A percentile compares a stretch with the other conserved stretches of the same genome.
Conservation (phyloP, 371 early-diverging fungal species). For the Zychaea mexicana region DNA sequence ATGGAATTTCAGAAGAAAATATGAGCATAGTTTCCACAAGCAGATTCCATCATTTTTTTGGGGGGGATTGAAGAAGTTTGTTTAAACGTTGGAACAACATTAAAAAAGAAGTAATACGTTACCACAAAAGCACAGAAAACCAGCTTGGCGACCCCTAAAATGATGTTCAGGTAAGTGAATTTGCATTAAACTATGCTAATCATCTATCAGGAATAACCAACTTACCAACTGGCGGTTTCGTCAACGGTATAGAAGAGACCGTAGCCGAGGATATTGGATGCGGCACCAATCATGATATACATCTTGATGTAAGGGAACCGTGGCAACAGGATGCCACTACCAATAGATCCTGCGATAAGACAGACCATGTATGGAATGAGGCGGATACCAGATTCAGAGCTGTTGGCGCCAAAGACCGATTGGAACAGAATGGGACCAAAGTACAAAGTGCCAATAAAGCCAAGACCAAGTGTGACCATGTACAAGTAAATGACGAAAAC, state of each 20-base stretch:
- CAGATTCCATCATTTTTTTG: background rate
- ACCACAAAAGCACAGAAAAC: slow-evolving; percentile 42
- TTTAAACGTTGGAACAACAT: background rate
- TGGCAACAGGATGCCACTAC: slow-evolving; percentile 29
- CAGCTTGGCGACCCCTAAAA: slow-evolving; percentile 45
- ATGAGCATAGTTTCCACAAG: background rate
- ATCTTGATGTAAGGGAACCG: slow-evolving; percentile 29
- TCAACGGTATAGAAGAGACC: slow-evolving; percentile 43
- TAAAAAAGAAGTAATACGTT: background rate
- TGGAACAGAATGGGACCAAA: slow-evolving; percentile 70
- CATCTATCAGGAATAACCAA: too few relatives aligned
- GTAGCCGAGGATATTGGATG: slow-evolving; percentile 37
- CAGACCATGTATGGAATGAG: slow-evolving; percentile 47
- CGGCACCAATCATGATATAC: slow-evolving; percentile 31
- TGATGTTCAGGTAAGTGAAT: too few relatives aligned
- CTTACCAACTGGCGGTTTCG: slow-evolving; percentile 31
- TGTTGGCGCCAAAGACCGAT: slow-evolving; percentile 41
- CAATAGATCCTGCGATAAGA: slow-evolving; percentile 40
- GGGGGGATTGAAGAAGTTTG: background rate
- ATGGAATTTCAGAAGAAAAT: background rate
- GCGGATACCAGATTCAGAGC: slow-evolving; percentile 41
- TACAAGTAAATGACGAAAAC: slow-evolving; percentile 10
- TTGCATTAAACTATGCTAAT: too few relatives aligned
- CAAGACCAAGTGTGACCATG: slow-evolving; percentile 65
- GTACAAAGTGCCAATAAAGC: slow-evolving; percentile 70